Evolutionary conservation across 2,329 filamentous ascomycete genomes (phyloP), one percentile per base, ranked within the genome.

Genomic region (Lachnellula arida): DNA sequence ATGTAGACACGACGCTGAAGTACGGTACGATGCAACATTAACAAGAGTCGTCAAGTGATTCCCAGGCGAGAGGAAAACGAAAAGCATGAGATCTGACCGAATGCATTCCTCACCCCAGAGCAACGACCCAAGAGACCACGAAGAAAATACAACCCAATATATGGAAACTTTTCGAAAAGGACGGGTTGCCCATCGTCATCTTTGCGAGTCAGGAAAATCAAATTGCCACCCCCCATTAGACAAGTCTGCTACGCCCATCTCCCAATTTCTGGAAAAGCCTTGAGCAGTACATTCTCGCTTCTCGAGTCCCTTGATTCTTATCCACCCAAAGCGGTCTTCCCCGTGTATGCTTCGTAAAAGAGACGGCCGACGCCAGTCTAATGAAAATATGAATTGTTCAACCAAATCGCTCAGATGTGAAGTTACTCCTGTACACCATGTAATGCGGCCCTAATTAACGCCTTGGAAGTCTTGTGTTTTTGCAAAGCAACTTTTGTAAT

Each of bases 341-440:
- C 53, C 54, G 53, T 55, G 58, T 57, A 63, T 64, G 61, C 64
- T 32, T 60, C 60, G 55, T 59, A 48, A 61, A 62, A 54, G 53
- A 67, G 65, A 65, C 58, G 59, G 63, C 61, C 56, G 56, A 66
- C 62, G 63, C 67, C 65, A 65, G 62, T 69, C 67, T 67, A 68
- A 55, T 62, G 61, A 67, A 67, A 63, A 56, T 63, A 65, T 60
- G 63, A 66, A 63, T 28, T 53, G 46, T 61, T 62, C 49, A 61
- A 66, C 60, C 58, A 67, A 69, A 67, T 69, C 67, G 68, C 67
- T 69, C 64, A 69, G 62, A 69, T 68, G 60, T 64, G 59, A 65
- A 63, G 54, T 57, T 54, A 70, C 68, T 65, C 68, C 68, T 47
- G 58, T 65, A 69, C 68, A 67, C 68, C 68, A 51, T 61, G 56